These are phyloP conservation scores for Colletotrichum tropicale DNA, from an alignment of 2,329 filamentous ascomycete genomes.

Conservation along the genomic window DNA sequence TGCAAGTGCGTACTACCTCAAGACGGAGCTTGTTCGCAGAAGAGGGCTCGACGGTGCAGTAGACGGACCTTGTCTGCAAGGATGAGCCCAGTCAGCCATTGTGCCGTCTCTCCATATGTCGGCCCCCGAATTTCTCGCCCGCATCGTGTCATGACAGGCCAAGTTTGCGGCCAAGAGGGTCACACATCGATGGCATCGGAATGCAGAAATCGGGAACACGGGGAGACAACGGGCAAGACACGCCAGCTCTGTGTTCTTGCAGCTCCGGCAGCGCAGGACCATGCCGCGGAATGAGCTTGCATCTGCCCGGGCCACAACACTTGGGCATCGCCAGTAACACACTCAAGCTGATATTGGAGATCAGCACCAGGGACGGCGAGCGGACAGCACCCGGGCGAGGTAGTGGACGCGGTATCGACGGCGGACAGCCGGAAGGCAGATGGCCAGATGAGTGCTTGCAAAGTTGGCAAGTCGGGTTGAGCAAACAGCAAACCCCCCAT, in stretches of 20 bases:
- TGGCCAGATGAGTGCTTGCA: background rate
- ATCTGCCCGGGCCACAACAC: background rate
- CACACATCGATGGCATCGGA: background rate
- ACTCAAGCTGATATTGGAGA: background rate
- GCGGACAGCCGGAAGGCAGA: slow-evolving; percentile 13
- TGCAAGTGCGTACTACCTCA: slow-evolving; percentile 7
- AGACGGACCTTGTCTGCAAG: background rate
- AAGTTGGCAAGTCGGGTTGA: slow-evolving; percentile 15
- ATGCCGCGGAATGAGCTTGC: background rate
- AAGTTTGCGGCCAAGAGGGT: background rate
- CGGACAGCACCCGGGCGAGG: background rate
- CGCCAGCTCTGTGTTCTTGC: background rate
- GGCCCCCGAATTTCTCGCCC: background rate
- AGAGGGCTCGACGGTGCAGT: background rate
- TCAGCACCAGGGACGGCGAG: background rate
- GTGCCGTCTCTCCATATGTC: slow-evolving; percentile 1
- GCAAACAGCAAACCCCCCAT: slow-evolving; percentile 1
- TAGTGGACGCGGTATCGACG: slow-evolving; percentile 1
- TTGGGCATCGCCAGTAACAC: background rate
- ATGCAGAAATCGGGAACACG: background rate
- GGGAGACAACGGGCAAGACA: background rate
- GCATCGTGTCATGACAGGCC: slow-evolving; percentile 5
- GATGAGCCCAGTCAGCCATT: background rate
- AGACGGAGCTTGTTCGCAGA: slow-evolving; percentile 10
- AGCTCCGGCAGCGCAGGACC: background rate